A percentile compares a stretch with the other conserved stretches of the same genome.
These are phyloP conservation scores for Oryza meridionalis DNA, from an alignment of 176 grass and related monocot genomes.

Conservation along the genomic window DNA sequence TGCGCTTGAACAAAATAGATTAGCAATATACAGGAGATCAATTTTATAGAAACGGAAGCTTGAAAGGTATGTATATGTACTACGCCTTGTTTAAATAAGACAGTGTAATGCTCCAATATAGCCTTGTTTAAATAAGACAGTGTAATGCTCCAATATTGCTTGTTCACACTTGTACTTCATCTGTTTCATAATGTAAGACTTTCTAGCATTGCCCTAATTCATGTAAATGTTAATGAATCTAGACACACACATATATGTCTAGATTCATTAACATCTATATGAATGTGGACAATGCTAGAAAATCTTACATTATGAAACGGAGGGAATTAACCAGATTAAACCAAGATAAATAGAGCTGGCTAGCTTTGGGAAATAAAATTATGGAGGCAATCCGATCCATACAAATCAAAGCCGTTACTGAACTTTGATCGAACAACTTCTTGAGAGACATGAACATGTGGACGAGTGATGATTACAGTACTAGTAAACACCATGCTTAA, in stretches of 20 bases:
- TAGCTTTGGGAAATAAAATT: background rate
- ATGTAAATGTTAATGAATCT: no score
- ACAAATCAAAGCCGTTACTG: background rate
- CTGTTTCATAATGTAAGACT: no score
- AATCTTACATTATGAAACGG: no score
- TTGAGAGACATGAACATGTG: constrained; percentile 15
- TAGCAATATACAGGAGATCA: background rate
- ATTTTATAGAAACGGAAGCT: background rate
- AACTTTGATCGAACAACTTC: background rate
- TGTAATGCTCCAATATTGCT: background rate
- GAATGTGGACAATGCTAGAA: no score
- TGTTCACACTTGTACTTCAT: background rate
- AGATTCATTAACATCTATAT: no score
- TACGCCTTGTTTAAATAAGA: background rate
- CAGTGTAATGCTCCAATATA: background rate
- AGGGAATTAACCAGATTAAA: background rate
- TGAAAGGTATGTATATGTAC: background rate
- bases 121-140: background rate
- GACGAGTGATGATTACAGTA: background rate
- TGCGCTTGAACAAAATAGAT: background rate
- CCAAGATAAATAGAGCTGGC: background rate
- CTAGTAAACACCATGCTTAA: background rate
- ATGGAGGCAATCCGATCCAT: background rate
- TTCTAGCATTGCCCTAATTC: no score
- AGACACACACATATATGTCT: no score